Conservation (phyloP, 1,284 basidiomycete genomes). For the Papiliotrema nemorosa region DNA sequence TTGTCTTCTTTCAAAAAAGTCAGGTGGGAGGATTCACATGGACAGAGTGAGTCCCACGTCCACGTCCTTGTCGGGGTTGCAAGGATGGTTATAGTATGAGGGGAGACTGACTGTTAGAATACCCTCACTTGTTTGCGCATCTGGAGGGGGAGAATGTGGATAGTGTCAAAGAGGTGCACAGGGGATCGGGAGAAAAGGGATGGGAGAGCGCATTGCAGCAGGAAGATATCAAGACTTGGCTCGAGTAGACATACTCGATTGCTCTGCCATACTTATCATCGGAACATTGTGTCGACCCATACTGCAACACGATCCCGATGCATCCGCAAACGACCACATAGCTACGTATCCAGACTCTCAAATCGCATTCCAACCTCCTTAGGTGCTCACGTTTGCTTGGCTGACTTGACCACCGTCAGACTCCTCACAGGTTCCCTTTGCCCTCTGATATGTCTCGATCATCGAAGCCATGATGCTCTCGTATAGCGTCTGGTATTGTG, state of each 20-base stretch:
- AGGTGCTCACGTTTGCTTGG: too few relatives aligned
- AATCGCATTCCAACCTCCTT: too few relatives aligned
- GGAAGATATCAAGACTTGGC: constrained; percentile 2
- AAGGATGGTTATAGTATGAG: constrained; percentile 40
- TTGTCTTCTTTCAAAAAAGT: constrained; percentile 37
- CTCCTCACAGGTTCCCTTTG: too few relatives aligned
- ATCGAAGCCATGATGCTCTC: too few relatives aligned
- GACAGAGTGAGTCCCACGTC: constrained; percentile 28
- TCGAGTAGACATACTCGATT: constrained; percentile 1
- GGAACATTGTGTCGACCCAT: too few relatives aligned
- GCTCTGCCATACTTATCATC: too few relatives aligned
- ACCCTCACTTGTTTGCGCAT: constrained; percentile 60
- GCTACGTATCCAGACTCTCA: too few relatives aligned
- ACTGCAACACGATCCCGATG: too few relatives aligned
- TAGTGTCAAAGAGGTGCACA: constrained; percentile 46
- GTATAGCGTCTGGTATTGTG: too few relatives aligned
- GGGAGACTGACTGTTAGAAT: constrained; percentile 50
- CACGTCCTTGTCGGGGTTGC: not conserved
- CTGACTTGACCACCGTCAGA: too few relatives aligned
- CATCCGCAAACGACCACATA: too few relatives aligned
- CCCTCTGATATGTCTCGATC: too few relatives aligned
- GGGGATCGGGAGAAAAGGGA: constrained; percentile 7
- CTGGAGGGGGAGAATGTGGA: constrained; percentile 54
- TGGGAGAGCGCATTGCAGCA: constrained; percentile 4
- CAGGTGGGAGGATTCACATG: constrained; percentile 31